Conservation (phyloP, 768 basidiomycete genomes). For the Xerocomellus intermedius region DNA sequence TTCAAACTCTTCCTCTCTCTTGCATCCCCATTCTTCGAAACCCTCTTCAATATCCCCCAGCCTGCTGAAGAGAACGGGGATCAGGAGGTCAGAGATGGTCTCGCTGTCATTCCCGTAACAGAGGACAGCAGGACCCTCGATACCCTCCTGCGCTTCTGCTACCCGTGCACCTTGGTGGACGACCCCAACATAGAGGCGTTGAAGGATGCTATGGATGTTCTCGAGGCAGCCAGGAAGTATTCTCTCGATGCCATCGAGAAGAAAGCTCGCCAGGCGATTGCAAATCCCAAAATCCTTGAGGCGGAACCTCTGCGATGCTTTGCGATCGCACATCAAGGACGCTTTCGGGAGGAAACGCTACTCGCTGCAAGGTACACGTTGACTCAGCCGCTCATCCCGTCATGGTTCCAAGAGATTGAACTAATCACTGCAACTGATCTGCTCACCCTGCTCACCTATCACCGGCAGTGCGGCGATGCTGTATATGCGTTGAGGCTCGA, state of each 20-base stretch:
- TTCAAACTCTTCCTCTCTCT: conserved; percentile 32
- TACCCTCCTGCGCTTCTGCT: conserved; percentile 26
- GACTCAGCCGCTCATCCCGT: not conserved
- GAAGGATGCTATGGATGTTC: not conserved
- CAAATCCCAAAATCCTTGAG: conserved; percentile 16
- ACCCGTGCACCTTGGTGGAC: conserved; percentile 17
- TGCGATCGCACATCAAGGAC: conserved; percentile 27
- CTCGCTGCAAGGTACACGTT: conserved; percentile 30
- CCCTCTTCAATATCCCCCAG: conserved; percentile 33
- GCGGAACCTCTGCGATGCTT: conserved; percentile 29
- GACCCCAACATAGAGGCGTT: conserved; percentile 12
- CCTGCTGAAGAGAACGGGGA: conserved; percentile 4
- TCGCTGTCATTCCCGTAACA: conserved; percentile 16
- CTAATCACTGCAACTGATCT: no score
- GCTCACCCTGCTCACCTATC: no score
- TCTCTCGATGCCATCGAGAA: conserved; percentile 11
- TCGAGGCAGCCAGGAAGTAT: conserved; percentile 18
- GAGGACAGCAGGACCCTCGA: conserved; percentile 24
- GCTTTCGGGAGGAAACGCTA: conserved; percentile 21
- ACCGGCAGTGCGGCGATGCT: no score
- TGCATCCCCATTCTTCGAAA: conserved; percentile 34
- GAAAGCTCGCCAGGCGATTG: conserved; percentile 19
- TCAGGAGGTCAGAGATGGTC: conserved; percentile 17
- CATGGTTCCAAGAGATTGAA: no score
- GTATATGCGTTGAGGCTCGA: no score